These are phyloP conservation scores for Orbilia oligospora DNA, from an alignment of 2,329 filamentous ascomycete genomes.

Conservation along the genomic window DNA sequence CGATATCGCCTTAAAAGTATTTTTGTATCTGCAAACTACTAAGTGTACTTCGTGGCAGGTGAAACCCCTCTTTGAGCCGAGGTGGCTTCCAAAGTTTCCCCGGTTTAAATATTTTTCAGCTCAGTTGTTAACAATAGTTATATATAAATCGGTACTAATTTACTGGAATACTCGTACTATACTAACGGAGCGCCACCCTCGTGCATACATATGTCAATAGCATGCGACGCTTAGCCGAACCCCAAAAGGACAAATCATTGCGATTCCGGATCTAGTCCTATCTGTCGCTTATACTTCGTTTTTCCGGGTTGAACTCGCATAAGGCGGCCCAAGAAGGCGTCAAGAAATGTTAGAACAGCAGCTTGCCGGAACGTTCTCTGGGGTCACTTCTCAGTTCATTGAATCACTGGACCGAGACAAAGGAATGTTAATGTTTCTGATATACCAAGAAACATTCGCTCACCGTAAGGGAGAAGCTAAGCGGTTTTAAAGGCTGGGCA, in stretches of 20 bases:
- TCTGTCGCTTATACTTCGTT: conserved; percentile 20
- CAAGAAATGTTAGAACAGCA: neutral
- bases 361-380: neutral
- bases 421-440: neutral
- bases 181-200: conserved; percentile 19
- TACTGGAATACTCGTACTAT: conserved; percentile 7
- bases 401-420: neutral
- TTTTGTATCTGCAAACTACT: neutral
- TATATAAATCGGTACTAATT: too few species aligned
- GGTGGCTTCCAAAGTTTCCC: neutral
- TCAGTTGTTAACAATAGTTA: neutral
- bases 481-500: neutral
- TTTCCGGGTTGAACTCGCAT: conserved; percentile 14
- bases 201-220: conserved; percentile 11
- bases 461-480: neutral
- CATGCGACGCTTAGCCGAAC: neutral
- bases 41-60: neutral
- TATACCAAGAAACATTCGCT: neutral
- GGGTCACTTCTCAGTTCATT: neutral
- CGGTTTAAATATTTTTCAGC: neutral
- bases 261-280: conserved; percentile 1
- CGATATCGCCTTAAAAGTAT: neutral
- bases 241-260: neutral
- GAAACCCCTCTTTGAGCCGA: neutral
- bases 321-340: conserved; percentile 18